Evolutionary conservation across 2,329 filamentous ascomycete genomes (phyloP).

Genomic region (Cladosporium halotolerans): DNA sequence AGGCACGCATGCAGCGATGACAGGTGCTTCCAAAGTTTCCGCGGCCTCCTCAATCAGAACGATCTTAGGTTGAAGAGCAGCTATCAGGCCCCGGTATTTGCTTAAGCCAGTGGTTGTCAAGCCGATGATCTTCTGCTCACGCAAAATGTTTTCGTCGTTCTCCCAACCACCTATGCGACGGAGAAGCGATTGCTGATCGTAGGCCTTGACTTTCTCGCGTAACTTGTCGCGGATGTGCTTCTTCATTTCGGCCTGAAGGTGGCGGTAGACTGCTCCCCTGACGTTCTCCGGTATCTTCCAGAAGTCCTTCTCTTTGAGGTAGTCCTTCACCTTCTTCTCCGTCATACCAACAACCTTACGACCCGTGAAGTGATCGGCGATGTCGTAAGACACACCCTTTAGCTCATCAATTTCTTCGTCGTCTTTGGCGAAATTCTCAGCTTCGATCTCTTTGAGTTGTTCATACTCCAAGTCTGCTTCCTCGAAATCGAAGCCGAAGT

Average conservation of each 20-base stretch:
- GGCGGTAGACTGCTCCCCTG: slow-evolving; percentile 61
- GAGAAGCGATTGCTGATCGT: slow-evolving; percentile 45
- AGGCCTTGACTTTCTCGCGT: slow-evolving; percentile 44
- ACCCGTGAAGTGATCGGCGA: slow-evolving; percentile 38
- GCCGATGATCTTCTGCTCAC: slow-evolving; percentile 54
- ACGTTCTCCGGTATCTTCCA: slow-evolving; percentile 51
- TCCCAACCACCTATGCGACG: slow-evolving; percentile 55
- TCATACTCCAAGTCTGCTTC: slow-evolving; percentile 58
- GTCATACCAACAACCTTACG: slow-evolving; percentile 24
- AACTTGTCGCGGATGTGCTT: slow-evolving; percentile 43
- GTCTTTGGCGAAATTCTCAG: slow-evolving; percentile 45
- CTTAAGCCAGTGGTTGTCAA: slow-evolving; percentile 75
- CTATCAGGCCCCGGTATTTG: slow-evolving; percentile 69
- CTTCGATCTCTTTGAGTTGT: slow-evolving; percentile 55
- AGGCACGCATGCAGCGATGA: slow-evolving; percentile 55
- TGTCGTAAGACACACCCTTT: slow-evolving; percentile 22
- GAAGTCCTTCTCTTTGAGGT: slow-evolving; percentile 47
- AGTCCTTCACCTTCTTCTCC: slow-evolving; percentile 31
- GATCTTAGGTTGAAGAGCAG: slow-evolving; percentile 58
- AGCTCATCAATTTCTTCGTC: slow-evolving; percentile 36
- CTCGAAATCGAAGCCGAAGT: slow-evolving; percentile 50
- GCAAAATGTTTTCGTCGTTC: slow-evolving; percentile 54
- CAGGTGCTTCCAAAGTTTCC: slow-evolving; percentile 63
- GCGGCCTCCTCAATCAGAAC: slow-evolving; percentile 76
- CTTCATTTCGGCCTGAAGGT: slow-evolving; percentile 54